A percentile compares a stretch with the other conserved stretches of the same genome.
Conservation (phyloP, 345 rosid species). For the Eutrema heterophyllum region DNA sequence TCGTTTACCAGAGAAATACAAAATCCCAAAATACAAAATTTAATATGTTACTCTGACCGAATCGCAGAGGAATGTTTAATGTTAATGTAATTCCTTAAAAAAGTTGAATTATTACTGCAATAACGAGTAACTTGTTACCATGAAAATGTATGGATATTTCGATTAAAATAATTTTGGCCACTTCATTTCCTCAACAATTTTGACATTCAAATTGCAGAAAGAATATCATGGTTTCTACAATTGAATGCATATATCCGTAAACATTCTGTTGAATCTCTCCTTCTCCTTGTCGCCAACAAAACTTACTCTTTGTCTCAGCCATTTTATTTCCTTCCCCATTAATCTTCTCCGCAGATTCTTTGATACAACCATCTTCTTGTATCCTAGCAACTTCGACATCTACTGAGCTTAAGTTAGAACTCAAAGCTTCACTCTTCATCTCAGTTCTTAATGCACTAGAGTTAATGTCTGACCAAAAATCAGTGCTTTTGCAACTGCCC, state of each 20-base stretch:
- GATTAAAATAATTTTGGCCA: too few species aligned
- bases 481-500: constrained; percentile 37
- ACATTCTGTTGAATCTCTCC: constrained; percentile 69
- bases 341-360: constrained; percentile 7
- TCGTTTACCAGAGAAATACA: too few species aligned
- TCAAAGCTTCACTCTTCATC: constrained; percentile 13
- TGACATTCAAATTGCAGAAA: too few species aligned
- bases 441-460: constrained; percentile 16
- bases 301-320: constrained; percentile 19
- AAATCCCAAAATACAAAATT: too few species aligned
- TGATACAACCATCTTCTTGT: neutral
- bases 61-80: too few species aligned
- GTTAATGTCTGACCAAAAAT: constrained; percentile 26
- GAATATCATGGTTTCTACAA: too few species aligned
- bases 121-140: too few species aligned
- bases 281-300: constrained; percentile 60
- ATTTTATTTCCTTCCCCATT: constrained; percentile 14
- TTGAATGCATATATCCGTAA: neutral
- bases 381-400: constrained; percentile 4
- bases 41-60: too few species aligned
- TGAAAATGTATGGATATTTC: too few species aligned
- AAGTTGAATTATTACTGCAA: too few species aligned
- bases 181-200: too few species aligned
- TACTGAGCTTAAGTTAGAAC: neutral
- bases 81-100: too few species aligned